Conservation (phyloP, 2,329 filamentous ascomycete genomes). For the Bertia moriformis region DNA sequence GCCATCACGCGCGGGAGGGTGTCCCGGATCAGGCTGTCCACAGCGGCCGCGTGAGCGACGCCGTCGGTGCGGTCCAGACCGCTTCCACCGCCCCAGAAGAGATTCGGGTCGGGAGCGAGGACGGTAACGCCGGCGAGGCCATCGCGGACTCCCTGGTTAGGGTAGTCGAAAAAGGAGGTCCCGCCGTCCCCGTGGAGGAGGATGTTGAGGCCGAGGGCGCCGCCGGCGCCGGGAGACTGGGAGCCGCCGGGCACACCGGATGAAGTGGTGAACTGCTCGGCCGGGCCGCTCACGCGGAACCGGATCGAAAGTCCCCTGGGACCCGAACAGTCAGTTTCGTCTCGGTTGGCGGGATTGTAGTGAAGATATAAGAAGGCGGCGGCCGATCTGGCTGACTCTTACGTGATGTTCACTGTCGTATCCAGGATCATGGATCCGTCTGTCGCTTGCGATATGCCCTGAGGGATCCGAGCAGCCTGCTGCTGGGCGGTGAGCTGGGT, state of each 20-base stretch:
- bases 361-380: too few relatives aligned
- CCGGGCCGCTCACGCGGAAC: slow-evolving; percentile 38
- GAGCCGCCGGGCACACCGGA: slow-evolving; percentile 31
- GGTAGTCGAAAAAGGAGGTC: slow-evolving; percentile 41
- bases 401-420: too few relatives aligned
- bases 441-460: slow-evolving; percentile 25
- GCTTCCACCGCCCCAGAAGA: slow-evolving; percentile 41
- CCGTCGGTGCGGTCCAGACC: slow-evolving; percentile 38
- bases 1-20: slow-evolving; percentile 35
- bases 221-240: slow-evolving; percentile 12
- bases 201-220: slow-evolving; percentile 34
- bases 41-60: slow-evolving; percentile 36
- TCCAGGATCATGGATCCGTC: too few relatives aligned
- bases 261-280: slow-evolving; percentile 31
- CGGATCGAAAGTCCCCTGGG: too few relatives aligned
- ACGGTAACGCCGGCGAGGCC: slow-evolving; percentile 35
- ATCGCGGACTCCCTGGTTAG: slow-evolving; percentile 33
- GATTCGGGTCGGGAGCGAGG: slow-evolving; percentile 35
- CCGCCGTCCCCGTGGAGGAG: slow-evolving; percentile 45
- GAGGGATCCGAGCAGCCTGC: slow-evolving; percentile 12
- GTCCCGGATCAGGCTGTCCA: slow-evolving; percentile 31
- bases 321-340: too few relatives aligned
- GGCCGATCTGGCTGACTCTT: too few relatives aligned
- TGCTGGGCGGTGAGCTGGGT: slow-evolving; percentile 16
- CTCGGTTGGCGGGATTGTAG: too few relatives aligned